Percentiles rank a stretch among this genome's conserved stretches.
Evolutionary conservation across 306 rosid species (phyloP).

Genomic region (Prunus campanulata): DNA sequence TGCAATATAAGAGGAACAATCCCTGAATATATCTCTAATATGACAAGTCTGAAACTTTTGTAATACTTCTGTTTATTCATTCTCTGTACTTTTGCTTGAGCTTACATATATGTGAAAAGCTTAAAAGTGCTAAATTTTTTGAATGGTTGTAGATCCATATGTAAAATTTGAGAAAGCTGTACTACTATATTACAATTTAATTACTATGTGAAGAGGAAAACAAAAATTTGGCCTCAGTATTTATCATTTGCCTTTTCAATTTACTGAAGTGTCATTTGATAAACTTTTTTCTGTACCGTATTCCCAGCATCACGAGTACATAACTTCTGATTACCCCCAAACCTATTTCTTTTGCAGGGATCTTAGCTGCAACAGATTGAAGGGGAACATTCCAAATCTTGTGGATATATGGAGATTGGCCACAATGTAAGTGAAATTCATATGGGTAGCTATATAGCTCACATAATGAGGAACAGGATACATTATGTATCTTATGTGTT

Average conservation of each 20-base stretch:
- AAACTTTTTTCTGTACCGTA: neutral
- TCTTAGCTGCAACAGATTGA: conserved; percentile 29
- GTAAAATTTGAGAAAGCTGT: neutral
- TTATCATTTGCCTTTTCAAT: neutral
- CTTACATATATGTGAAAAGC: too few species aligned
- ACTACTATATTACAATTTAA: neutral
- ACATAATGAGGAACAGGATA: neutral
- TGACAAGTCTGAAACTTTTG: too few species aligned
- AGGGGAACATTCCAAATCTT: conserved; percentile 19
- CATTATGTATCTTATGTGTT: too few species aligned
- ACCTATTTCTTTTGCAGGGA: conserved; percentile 11
- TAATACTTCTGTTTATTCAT: too few species aligned
- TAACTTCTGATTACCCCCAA: neutral
- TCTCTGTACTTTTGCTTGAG: too few species aligned
- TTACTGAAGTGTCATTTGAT: neutral
- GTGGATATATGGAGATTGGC: neutral
- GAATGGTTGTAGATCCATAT: too few species aligned
- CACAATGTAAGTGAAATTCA: conserved; percentile 18
- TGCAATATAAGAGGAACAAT: too few species aligned
- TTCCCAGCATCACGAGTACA: neutral
- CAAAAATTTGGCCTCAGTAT: neutral
- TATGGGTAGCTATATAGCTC: neutral
- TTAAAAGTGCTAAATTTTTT: neutral
- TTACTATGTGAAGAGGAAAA: neutral
- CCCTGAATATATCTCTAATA: too few species aligned